Percentiles rank a stretch among this genome's conserved stretches.
Evolutionary conservation across 805 yeast genomes (phyloP).

Genomic region (Hyphopichia homilentoma): DNA sequence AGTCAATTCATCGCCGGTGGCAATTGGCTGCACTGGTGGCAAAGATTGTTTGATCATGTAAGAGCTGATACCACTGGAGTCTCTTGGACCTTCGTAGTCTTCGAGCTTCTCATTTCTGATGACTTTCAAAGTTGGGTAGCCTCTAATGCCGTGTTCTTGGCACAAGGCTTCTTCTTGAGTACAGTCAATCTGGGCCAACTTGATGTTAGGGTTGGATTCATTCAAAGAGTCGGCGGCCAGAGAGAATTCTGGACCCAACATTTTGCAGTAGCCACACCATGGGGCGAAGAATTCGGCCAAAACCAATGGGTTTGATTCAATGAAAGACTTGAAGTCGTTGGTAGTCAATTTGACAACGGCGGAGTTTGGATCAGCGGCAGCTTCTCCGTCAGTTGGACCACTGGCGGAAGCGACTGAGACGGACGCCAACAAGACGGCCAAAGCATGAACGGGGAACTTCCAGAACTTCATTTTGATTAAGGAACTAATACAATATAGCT

Average conservation of each 20-base stretch:
- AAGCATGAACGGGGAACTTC: constrained; percentile 33
- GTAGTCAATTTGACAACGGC: constrained; percentile 80
- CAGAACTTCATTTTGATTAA: constrained; percentile 35
- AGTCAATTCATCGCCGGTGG: constrained; percentile 47
- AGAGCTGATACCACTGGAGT: constrained; percentile 68
- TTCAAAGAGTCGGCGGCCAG: constrained; percentile 66
- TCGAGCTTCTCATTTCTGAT: constrained; percentile 52
- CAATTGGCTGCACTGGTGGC: constrained; percentile 57
- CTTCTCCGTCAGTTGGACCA: constrained; percentile 49
- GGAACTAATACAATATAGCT: too few relatives aligned
- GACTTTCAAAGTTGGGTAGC: constrained; percentile 82
- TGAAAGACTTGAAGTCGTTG: constrained; percentile 60
- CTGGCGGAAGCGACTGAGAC: constrained; percentile 29
- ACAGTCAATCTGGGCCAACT: constrained; percentile 83
- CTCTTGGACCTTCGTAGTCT: constrained; percentile 84
- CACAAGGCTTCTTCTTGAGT: constrained; percentile 74
- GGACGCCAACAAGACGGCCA: constrained; percentile 35
- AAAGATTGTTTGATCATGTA: constrained; percentile 78
- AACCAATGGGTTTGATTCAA: constrained; percentile 71
- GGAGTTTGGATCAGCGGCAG: constrained; percentile 75
- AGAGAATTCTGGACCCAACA: constrained; percentile 74
- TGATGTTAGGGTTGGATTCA: constrained; percentile 51
- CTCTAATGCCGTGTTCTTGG: constrained; percentile 61
- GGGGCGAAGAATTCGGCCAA: constrained; percentile 90
- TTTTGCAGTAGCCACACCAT: constrained; percentile 98